These are phyloP conservation scores for Tephrocybe rancida DNA, from an alignment of 768 basidiomycete genomes.

Conservation along the genomic window DNA sequence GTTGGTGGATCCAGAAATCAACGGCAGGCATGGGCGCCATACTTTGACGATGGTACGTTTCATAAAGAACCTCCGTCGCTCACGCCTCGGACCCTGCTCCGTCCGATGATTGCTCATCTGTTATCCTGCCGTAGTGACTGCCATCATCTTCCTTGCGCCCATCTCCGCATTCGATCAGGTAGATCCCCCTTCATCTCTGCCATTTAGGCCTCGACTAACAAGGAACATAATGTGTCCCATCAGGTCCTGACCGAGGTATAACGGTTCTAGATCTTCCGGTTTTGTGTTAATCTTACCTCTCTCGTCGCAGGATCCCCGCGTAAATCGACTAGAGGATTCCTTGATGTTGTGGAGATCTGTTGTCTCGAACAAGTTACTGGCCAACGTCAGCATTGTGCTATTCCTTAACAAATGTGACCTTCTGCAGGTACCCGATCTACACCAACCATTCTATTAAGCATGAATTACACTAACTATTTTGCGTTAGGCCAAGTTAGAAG, in stretches of 20 bases:
- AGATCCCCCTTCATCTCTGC: constrained; percentile 11
- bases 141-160: constrained; percentile 87
- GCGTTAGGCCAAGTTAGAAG: constrained; percentile 68
- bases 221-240: constrained; percentile 10
- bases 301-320: constrained; percentile 56
- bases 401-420: constrained; percentile 86
- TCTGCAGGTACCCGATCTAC: constrained; percentile 50
- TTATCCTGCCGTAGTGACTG: constrained; percentile 58
- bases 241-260: constrained; percentile 71
- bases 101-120: constrained; percentile 5
- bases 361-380: constrained; percentile 72
- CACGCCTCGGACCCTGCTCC: not conserved
- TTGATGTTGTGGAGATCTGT: constrained; percentile 74
- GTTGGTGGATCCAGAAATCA: constrained; percentile 83
- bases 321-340: constrained; percentile 83
- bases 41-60: constrained; percentile 78
- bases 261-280: constrained; percentile 9
- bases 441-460: not conserved
- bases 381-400: constrained; percentile 75
- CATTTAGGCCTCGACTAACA: constrained; percentile 10
- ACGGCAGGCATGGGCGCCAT: constrained; percentile 86
- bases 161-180: constrained; percentile 87
- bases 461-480: constrained; percentile 5
- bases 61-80: not conserved
- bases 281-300: constrained; percentile 11